These are phyloP conservation scores for Clohesyomyces aquaticus DNA, from an alignment of 495 filamentous ascomycete genomes.

Conservation along the genomic window DNA sequence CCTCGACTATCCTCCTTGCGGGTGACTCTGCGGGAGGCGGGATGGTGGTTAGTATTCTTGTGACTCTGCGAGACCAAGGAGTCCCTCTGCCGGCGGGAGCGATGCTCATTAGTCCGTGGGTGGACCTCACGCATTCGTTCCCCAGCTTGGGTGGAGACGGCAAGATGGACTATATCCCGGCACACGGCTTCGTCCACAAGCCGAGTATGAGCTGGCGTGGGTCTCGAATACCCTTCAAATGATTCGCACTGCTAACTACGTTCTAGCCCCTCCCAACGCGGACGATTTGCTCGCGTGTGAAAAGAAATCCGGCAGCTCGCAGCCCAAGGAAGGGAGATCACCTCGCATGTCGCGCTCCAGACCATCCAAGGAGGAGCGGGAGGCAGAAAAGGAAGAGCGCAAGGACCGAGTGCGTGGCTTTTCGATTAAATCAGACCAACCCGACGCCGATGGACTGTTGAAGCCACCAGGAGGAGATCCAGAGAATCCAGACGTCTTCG, in stretches of 20 bases:
- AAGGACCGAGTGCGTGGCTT: constrained; percentile 37
- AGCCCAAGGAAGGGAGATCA: constrained; percentile 17
- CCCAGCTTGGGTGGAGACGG: constrained; percentile 78
- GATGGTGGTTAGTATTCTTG: constrained; percentile 79
- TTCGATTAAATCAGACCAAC: constrained; percentile 21
- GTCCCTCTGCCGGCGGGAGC: constrained; percentile 84
- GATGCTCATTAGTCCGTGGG: constrained; percentile 90
- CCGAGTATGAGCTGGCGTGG: constrained; percentile 78
- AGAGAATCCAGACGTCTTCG: constrained; percentile 1
- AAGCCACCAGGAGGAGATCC: neutral
- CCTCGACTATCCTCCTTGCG: constrained; percentile 77
- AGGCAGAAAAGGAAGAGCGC: constrained; percentile 43
- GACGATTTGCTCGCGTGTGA: constrained; percentile 60
- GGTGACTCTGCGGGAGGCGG: constrained; percentile 92
- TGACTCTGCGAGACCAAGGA: constrained; percentile 78
- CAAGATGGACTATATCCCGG: constrained; percentile 82
- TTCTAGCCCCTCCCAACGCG: constrained; percentile 69
- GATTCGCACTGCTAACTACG: constrained; percentile 3
- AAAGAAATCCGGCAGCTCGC: constrained; percentile 7
- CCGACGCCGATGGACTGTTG: constrained; percentile 12
- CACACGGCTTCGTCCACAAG: constrained; percentile 81
- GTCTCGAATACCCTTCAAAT: neutral
- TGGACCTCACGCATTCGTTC: constrained; percentile 91
- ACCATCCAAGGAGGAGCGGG: constrained; percentile 43
- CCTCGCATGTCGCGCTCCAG: constrained; percentile 47